phyloP scores from a whole-genome alignment of 73 alveolate species.

The Vitrella brassicaformis region DNA sequence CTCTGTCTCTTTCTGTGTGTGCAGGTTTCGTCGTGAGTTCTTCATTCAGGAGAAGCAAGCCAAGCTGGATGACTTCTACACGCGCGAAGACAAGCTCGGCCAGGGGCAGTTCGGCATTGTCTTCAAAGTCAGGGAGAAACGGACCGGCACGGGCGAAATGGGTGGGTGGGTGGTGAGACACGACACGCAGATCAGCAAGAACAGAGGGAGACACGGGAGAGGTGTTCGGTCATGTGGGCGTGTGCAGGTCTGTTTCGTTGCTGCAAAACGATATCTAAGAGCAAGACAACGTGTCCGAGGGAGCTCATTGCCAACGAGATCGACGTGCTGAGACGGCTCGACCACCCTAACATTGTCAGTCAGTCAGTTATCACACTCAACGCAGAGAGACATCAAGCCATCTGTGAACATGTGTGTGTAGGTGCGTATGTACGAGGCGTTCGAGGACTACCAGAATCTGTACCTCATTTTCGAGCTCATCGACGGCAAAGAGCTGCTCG shows the following conservation, averaged over 20 bases:
- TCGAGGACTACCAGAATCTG: constrained; percentile 58
- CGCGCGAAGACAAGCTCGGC: neutral
- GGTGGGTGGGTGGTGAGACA: too few species aligned
- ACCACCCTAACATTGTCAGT: constrained; percentile 72
- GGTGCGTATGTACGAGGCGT: constrained; percentile 70
- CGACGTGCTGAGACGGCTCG: constrained; percentile 55
- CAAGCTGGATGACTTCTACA: neutral
- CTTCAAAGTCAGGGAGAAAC: neutral
- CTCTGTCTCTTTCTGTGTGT: neutral
- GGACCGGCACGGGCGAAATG: neutral
- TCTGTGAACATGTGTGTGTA: too few species aligned
- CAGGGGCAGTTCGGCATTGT: neutral
- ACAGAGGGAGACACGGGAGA: neutral
- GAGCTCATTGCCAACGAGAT: constrained; percentile 64
- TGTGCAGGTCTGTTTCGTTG: neutral
- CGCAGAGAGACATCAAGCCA: too few species aligned
- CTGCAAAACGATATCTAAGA: neutral
- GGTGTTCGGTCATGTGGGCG: neutral
- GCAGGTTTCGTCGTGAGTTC: neutral
- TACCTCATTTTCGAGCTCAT: constrained; percentile 65
- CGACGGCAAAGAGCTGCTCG: constrained; percentile 59
- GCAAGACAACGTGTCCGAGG: neutral
- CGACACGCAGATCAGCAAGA: too few species aligned
- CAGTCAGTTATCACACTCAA: too few species aligned
- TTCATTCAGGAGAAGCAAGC: neutral